phyloP scores from a whole-genome alignment of 148 eudicot genomes.

The Nyssa sinensis region DNA sequence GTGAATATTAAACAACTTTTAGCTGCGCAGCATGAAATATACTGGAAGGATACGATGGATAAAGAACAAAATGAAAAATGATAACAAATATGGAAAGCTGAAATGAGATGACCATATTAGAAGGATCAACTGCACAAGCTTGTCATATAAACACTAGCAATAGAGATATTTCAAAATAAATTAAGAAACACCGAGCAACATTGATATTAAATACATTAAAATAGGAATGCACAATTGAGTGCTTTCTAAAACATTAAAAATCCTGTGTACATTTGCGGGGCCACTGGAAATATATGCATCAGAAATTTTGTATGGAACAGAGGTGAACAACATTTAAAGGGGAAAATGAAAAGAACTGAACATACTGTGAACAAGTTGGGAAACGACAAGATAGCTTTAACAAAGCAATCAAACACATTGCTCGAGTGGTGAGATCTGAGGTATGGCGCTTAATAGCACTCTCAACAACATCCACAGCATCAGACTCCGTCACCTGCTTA shows the following conservation, averaged over 20 bases:
- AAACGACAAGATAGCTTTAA: slow-evolving; percentile 92
- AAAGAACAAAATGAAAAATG: not conserved
- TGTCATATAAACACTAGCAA: not conserved
- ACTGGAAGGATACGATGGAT: not conserved
- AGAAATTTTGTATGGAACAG: slow-evolving; percentile 9
- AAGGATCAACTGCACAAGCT: slow-evolving; percentile 4
- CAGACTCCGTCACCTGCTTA: slow-evolving; percentile 90
- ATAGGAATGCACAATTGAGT: not conserved
- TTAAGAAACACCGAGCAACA: slow-evolving; percentile 1
- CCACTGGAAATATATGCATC: not conserved
- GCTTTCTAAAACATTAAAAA: too few species aligned
- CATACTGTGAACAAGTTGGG: slow-evolving; percentile 88
- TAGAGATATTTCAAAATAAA: not conserved
- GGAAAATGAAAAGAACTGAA: slow-evolving; percentile 15
- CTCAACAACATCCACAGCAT: slow-evolving; percentile 85
- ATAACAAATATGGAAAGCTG: not conserved
- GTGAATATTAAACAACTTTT: not conserved
- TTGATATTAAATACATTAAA: not conserved
- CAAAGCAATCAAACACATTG: slow-evolving; percentile 91
- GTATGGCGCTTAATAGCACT: slow-evolving; percentile 61
- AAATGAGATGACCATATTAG: slow-evolving; percentile 3
- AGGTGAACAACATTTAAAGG: not conserved
- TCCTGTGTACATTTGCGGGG: not conserved
- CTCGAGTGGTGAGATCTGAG: slow-evolving; percentile 69
- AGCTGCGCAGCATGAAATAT: not conserved